Base-by-base conservation (phyloP, 2,329 filamentous ascomycete genomes). In the Nothophoma quercina region DNA sequence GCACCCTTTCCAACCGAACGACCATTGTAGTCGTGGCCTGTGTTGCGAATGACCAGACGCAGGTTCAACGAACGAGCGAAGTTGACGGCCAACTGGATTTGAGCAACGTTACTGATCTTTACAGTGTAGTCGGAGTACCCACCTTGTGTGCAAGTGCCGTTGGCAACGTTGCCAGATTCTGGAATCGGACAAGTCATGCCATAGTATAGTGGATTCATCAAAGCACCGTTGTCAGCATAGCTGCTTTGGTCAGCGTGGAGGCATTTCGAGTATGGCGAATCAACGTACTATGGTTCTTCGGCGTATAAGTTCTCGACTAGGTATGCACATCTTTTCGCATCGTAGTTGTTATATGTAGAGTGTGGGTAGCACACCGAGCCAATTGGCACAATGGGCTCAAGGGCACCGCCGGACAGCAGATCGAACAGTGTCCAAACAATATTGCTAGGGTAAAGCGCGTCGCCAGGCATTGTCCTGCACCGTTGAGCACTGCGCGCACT, bases 1-100 rank as follows among this genome's bases (percentile, higher is more conserved):
- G 64, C 62, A 6, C 64, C 64, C 19, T 65, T 67, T 7, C 67
- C 67, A 22, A 63, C 58, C 3, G 65, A 69, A 19, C 63, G 51
- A n/a, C 65, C 67, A 30, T 65, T 63, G 39, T 69, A 73, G 36
- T 68, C 65, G 19, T 73, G 70, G 0, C 70, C 68, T 3, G 69
- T 73, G 43, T 69, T 72, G 10, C 62, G 60, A 7, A 73, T 59
- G 4, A 69, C 65, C 4, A 74, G 41, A 12, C 71, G 69, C 18
- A 74, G 63, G 43, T 72, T 71, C 7, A 64, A 49, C 1, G 58
- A 59, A 1, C 64, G 64, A 3, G 69, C 72, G 13, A 74, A 62
- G 34, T 73, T 73, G 10, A 73, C 61, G 3, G 68, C 64, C 8
- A 71, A 50, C 19, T 73, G 70, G 6, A 72, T 65, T 18, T 73